A percentile compares a stretch with the other conserved stretches of the same genome.
These are phyloP conservation scores for Lactarius deliciosus DNA, from an alignment of 768 basidiomycete genomes.

Conservation along the genomic window DNA sequence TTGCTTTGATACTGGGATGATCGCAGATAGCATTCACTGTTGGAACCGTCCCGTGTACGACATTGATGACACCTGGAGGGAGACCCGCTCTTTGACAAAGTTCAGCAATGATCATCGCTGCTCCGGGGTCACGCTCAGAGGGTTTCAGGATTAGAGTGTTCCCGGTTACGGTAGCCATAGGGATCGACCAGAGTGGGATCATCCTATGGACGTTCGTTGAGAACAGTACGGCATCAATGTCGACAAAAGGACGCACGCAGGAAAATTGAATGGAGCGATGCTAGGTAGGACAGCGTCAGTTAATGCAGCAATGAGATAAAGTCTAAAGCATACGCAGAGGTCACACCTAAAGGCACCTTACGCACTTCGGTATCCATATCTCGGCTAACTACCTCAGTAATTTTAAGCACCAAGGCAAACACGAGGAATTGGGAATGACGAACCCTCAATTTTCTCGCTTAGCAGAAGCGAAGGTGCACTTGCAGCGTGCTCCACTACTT, in stretches of 20 bases:
- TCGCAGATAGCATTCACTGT: constrained; percentile 96
- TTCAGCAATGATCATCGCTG: constrained; percentile 97
- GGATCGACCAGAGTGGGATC: constrained; percentile 97
- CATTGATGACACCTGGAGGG: constrained; percentile 85
- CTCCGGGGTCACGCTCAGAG: constrained; percentile 94
- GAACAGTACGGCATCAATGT: not conserved
- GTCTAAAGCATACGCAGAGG: constrained; percentile 49
- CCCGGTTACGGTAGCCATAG: constrained; percentile 83
- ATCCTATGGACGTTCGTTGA: constrained; percentile 48
- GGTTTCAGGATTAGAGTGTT: constrained; percentile 96
- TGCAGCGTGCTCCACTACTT: constrained; percentile 80
- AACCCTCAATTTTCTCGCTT: constrained; percentile 92
- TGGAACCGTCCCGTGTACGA: constrained; percentile 86
- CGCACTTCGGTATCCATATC: constrained; percentile 96
- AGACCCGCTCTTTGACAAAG: constrained; percentile 84
- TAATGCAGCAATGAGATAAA: not conserved
- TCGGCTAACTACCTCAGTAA: constrained; percentile 61
- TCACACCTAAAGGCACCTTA: constrained; percentile 83
- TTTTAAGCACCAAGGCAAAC: not conserved
- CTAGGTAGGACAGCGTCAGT: constrained; percentile 38
- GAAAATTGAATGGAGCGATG: constrained; percentile 87
- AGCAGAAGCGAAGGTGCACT: constrained; percentile 83
- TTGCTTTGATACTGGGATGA: constrained; percentile 86
- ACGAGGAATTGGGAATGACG: not conserved
- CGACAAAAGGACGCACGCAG: constrained; percentile 55